Base-by-base conservation (phyloP, 495 filamentous ascomycete species). In the Neurospora hispaniola region DNA sequence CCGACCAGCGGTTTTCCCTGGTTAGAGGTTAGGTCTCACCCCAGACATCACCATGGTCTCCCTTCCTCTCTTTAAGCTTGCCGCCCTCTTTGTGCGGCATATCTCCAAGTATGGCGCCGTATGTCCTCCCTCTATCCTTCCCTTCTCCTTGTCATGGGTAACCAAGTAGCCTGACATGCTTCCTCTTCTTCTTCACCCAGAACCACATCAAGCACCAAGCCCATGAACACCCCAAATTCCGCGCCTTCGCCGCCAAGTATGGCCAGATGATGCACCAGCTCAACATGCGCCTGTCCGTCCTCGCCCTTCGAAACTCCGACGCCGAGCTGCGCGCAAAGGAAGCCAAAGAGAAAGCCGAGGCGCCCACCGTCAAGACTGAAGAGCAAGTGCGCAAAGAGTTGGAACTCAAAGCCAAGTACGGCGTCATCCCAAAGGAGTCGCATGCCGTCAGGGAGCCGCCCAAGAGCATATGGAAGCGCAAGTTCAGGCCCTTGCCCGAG, bases 121-220 rank as follows among this genome's bases (percentile, higher is more conserved):
- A 73, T 23, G 76, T 76, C 42, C 48, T 23, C 27, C 12, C 18
- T 23, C 69, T 38, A 38, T 38, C 35, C 35, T 38, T 6, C 18
- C 31, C 6, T 16, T 70, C 48, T 66, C 23, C 5, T 12, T 66
- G 11, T 1, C 54, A 38, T 9, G 1, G 27, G 27, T 31, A 38
- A 38, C 27, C 27, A 38, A 38, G 4, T 38, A 38, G 18, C 35
- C 54, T 66, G 35, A 66, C 54, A 31, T 38, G 23, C 5, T 10
- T 66, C 5, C 18, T 8, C 54, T 7, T 9, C 5, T 10, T 66
- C 10, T 35, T 8, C 54, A 3, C 80, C 10, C 80, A 99, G 96
- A 97, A 93, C 80, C 89, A 88, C 80, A 97, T 99, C 83, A 98
- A 97, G 82, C 87, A 86, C 35, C 94, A 98, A 86, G 96, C 96